Evolutionary conservation across 768 basidiomycete species (phyloP).

Genomic region (Boletus tomentosulus): DNA sequence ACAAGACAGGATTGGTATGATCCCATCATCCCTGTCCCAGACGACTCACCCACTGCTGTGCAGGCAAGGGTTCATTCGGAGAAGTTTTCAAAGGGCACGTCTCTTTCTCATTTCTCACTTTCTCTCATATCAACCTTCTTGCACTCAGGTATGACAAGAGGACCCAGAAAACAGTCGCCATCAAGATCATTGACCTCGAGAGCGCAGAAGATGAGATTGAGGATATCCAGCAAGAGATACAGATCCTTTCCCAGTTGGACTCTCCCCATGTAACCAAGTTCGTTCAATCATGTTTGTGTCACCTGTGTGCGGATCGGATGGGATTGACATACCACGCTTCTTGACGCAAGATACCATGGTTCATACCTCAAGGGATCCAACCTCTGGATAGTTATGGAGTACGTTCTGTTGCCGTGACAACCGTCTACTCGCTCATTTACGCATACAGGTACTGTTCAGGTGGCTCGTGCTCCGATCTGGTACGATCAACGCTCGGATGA

Average conservation of each 20-base stretch:
- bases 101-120: constrained; percentile 4
- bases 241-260: constrained; percentile 94
- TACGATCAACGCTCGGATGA: constrained; percentile 36
- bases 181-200: constrained; percentile 99
- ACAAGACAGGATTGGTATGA: constrained; percentile 92
- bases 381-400: constrained; percentile 99
- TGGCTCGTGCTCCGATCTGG: constrained; percentile 95
- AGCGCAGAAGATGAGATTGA: constrained; percentile 99
- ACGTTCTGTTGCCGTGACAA: constrained; percentile 24
- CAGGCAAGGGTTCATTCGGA: constrained; percentile 98
- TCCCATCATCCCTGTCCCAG: constrained; percentile 8
- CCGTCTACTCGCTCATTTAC: constrained; percentile 8
- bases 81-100: constrained; percentile 97
- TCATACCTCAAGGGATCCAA: constrained; percentile 93
- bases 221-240: constrained; percentile 98
- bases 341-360: constrained; percentile 77
- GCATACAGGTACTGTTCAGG: constrained; percentile 85
- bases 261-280: constrained; percentile 95
- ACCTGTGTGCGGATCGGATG: constrained; percentile 28
- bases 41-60: constrained; percentile 12
- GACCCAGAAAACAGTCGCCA: constrained; percentile 95
- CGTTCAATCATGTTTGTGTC: constrained; percentile 34
- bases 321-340: constrained; percentile 28
- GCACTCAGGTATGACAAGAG: constrained; percentile 81
- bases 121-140: constrained; percentile 4